These are phyloP conservation scores for Globisporangium takayamanum DNA, from an alignment of 352 stramenopile genomes.

Conservation along the genomic window DNA sequence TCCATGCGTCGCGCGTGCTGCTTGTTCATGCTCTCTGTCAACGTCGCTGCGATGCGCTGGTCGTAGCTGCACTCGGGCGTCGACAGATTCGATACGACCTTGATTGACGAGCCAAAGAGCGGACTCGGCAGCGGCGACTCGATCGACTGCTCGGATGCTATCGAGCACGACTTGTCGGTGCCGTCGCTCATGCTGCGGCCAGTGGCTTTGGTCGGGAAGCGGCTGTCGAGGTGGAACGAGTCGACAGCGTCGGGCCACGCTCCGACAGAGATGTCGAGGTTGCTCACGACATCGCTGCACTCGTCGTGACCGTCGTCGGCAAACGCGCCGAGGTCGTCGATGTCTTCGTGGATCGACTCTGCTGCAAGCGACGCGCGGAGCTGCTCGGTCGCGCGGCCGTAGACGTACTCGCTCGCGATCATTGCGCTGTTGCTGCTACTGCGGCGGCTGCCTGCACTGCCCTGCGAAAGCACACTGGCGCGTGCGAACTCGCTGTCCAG, in stretches of 20 bases:
- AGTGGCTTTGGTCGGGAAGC: constrained; percentile 19
- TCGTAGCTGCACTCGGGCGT: constrained; percentile 29
- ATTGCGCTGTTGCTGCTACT: constrained; percentile 4
- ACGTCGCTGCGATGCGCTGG: constrained; percentile 57
- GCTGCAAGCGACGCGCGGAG: constrained; percentile 15
- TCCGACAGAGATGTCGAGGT: constrained; percentile 16
- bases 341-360: constrained; percentile 5
- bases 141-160: constrained; percentile 42
- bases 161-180: constrained; percentile 62
- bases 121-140: constrained; percentile 26
- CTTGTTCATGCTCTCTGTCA: constrained; percentile 45
- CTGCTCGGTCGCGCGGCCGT: constrained; percentile 20
- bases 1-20: constrained; percentile 13
- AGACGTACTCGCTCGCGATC: constrained; percentile 44
- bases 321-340: constrained; percentile 17
- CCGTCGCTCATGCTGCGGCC: constrained; percentile 46
- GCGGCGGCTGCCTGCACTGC: constrained; percentile 7
- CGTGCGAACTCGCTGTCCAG: constrained; percentile 28
- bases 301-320: constrained; percentile 26
- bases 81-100: background rate
- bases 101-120: constrained; percentile 8
- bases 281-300: constrained; percentile 19
- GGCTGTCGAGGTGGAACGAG: constrained; percentile 13
- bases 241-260: constrained; percentile 6
- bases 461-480: constrained; percentile 40